Evolutionary conservation across 805 yeast species (phyloP), one percentile per base, ranked within the genome.

Genomic region (Torulaspora franciscae): DNA sequence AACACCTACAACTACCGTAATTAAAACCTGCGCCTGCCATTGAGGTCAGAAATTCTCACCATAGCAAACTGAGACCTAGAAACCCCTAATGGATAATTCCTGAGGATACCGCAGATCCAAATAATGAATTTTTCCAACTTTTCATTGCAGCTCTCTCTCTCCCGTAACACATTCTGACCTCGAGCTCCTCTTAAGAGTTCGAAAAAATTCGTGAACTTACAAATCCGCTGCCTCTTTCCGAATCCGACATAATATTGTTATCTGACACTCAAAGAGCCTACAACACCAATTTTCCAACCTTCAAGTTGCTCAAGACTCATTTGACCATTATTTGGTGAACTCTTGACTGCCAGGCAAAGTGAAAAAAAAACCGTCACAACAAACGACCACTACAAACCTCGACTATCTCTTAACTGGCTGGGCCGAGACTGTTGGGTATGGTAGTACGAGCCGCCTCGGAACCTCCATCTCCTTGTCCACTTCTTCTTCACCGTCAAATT

Each of bases 401-500:
- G 13, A 15, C 48, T 36, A 58, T 37, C 51, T 54, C 49, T 54
- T 57, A 11, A 54, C 43, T 25, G 59, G 60, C 15, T 40, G 37
- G 6, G 65, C 46, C 4, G 64, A 60, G 6, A 52, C 47, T 30
- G 50, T 61, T 6, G 91, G 91, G 52, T 72, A 81, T 7, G 93
- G 90, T 37, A 93, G 70, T 3, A 93, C 99, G 45, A 85, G 72
- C 43, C 89, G 70, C 54, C 97, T 73, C 43, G 81, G 86, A 4
- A 93, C 97, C 57, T 89, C 95, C 0, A 97, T 93, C 61, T 91
- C 96, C 62, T 91, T 93, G 37, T 86, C 90, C 0, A 81, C 95
- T 57, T 93, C 99, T 61, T 93, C 99, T 62, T 93, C 99, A 7
- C 98, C 99, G 54, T 91, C 98, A 58, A 93, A 93, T 57, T 79